A percentile compares a stretch with the other conserved stretches of the same genome.
phyloP scores from a whole-genome alignment of 2,329 filamentous ascomycete species.

The Ceratocystis destructans region DNA sequence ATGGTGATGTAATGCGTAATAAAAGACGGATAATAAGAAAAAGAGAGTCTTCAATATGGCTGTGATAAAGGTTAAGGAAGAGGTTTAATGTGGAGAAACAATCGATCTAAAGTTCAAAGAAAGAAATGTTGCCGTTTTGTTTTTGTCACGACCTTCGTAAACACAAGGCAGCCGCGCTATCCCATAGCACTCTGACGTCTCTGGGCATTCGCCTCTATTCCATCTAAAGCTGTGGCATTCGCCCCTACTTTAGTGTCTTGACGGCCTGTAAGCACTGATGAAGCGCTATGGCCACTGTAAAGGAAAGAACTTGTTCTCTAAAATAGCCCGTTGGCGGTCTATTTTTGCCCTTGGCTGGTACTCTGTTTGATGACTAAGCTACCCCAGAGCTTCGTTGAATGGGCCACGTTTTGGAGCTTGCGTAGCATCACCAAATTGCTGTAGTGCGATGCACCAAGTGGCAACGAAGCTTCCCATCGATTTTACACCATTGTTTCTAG shows the following conservation, averaged over 20 bases:
- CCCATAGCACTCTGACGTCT: neutral
- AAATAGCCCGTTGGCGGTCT: neutral
- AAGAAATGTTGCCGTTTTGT: neutral
- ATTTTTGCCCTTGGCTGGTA: neutral
- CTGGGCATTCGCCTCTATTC: neutral
- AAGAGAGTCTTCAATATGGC: neutral
- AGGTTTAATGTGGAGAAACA: conserved; percentile 4
- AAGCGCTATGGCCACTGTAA: neutral
- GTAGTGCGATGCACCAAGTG: conserved; percentile 1
- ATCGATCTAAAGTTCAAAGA: neutral
- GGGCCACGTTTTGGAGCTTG: conserved; percentile 20
- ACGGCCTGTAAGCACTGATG: neutral
- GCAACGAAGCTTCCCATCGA: conserved; percentile 7
- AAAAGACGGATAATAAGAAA: neutral
- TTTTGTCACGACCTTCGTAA: neutral
- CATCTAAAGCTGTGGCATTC: neutral
- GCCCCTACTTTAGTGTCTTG: neutral
- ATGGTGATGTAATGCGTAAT: neutral
- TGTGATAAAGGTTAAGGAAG: neutral
- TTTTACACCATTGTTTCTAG: neutral
- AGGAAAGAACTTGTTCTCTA: neutral
- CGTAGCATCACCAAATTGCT: conserved; percentile 15
- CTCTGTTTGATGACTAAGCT: conserved; percentile 14
- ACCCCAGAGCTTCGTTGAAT: conserved; percentile 9
- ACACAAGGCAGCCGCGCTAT: neutral